phyloP scores from a whole-genome alignment of 495 filamentous ascomycete genomes.

The Neurospora sp. region DNA sequence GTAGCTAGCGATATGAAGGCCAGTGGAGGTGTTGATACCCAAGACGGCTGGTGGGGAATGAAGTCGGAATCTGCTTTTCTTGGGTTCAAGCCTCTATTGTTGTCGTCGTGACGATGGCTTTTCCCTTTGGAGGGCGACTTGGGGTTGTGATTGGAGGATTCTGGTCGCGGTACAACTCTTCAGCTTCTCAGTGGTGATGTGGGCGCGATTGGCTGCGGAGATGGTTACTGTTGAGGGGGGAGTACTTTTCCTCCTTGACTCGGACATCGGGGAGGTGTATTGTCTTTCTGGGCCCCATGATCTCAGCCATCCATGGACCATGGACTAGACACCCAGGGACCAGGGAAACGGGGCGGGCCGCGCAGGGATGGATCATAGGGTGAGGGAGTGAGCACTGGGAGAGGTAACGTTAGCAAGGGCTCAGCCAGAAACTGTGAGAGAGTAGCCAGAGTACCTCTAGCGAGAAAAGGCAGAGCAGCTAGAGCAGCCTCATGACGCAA shows the following conservation, averaged over 20 bases:
- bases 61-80: not conserved
- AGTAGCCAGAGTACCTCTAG: not conserved
- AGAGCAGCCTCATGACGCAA: not conserved
- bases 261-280: not conserved
- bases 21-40: conserved; percentile 1
- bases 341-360: not conserved
- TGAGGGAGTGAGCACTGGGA: not conserved
- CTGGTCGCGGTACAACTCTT: not conserved
- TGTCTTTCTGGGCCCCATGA: not conserved
- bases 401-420: not conserved
- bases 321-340: not conserved
- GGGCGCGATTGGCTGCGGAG: not conserved
- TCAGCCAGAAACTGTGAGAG: not conserved
- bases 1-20: not conserved
- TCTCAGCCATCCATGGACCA: not conserved
- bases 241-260: not conserved
- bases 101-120: not conserved
- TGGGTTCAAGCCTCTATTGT: not conserved
- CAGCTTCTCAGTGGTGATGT: not conserved
- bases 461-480: not conserved
- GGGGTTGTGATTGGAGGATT: not conserved
- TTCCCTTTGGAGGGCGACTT: not conserved
- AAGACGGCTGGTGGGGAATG: not conserved
- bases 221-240: not conserved
- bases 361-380: not conserved